These are phyloP conservation scores for Globisporangium nodosum DNA, from an alignment of 352 stramenopile species.

Conservation along the genomic window DNA sequence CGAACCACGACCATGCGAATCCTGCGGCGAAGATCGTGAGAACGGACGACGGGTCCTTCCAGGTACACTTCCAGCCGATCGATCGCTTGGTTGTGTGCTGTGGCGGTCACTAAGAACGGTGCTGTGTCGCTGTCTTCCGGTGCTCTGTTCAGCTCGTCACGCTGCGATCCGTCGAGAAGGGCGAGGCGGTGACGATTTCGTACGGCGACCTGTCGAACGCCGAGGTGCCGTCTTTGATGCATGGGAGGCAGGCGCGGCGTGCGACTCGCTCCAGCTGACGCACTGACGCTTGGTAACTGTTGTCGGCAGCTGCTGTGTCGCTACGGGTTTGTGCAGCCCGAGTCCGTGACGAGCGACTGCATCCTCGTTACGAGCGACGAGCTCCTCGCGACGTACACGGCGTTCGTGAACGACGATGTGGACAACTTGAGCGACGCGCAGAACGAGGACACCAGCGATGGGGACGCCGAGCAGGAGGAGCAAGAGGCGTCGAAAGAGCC, in stretches of 20 bases:
- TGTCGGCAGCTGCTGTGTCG: constrained; percentile 46
- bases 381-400: constrained; percentile 30
- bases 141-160: constrained; percentile 34
- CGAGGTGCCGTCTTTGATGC: constrained; percentile 28
- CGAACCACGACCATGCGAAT: constrained; percentile 45
- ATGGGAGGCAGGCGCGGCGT: too few species aligned
- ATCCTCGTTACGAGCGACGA: constrained; percentile 48
- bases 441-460: constrained; percentile 13
- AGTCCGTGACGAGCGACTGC: constrained; percentile 31
- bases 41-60: constrained; percentile 30
- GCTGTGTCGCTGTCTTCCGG: not conserved
- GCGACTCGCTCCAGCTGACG: too few species aligned
- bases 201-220: constrained; percentile 71
- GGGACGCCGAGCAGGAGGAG: constrained; percentile 16
- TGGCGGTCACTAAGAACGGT: too few species aligned
- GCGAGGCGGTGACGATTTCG: constrained; percentile 54
- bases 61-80: constrained; percentile 19
- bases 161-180: constrained; percentile 33
- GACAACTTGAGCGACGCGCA: constrained; percentile 21
- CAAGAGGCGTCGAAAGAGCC: not conserved
- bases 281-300: too few species aligned
- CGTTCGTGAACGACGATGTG: constrained; percentile 27
- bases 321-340: constrained; percentile 61
- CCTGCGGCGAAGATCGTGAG: constrained; percentile 48
- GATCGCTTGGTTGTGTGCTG: too few species aligned